A percentile compares a stretch with the other conserved stretches of the same genome.
Evolutionary conservation across 2,329 filamentous ascomycete species (phyloP).

Genomic region (Aspergillus pseudonomiae): DNA sequence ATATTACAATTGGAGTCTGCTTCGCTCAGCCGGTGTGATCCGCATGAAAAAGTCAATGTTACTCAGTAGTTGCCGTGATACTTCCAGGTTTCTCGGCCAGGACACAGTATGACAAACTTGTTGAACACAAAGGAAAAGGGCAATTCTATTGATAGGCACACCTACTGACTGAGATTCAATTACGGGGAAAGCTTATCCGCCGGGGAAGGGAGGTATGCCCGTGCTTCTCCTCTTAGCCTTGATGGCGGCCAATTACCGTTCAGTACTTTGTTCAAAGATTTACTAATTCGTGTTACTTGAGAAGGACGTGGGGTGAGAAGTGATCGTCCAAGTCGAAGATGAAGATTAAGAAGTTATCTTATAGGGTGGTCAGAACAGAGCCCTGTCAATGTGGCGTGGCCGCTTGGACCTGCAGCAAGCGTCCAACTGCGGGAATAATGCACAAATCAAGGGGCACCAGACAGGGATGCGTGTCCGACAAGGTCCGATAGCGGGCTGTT

Average conservation of each 20-base stretch:
- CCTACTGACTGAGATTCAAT: background rate
- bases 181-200: background rate
- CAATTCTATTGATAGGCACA: background rate
- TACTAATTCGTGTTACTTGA: background rate
- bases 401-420: background rate
- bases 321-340: background rate
- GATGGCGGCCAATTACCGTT: background rate
- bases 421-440: background rate
- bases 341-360: too few species aligned
- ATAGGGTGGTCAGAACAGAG: background rate
- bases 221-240: background rate
- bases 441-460: background rate
- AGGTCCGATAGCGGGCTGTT: background rate
- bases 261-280: background rate
- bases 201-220: background rate
- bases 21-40: background rate
- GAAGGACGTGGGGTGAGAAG: background rate
- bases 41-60: background rate
- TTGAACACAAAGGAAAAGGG: too few species aligned
- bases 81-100: background rate
- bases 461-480: background rate
- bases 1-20: background rate
- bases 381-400: background rate
- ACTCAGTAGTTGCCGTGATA: background rate
- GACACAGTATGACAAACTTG: too few species aligned